Base-by-base conservation (phyloP, 2,329 filamentous ascomycete species). In the Xylaria sp. region DNA sequence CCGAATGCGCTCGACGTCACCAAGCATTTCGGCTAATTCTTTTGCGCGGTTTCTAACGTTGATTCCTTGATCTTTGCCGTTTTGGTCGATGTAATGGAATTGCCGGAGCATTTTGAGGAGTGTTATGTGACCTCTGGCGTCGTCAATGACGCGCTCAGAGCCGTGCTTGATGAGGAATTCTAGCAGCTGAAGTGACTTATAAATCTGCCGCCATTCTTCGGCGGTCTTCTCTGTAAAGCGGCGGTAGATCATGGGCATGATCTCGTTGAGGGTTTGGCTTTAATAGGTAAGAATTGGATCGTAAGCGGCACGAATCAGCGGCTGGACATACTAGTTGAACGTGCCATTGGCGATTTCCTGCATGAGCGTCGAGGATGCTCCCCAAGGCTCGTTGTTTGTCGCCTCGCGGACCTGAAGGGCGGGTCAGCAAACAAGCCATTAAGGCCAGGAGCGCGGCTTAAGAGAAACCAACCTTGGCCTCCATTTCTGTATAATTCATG, bases 191-290 rank as follows among this genome's bases (percentile, higher is more conserved):
- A 99, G 88, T 9, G 92, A 90, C 83, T 99, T 99, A 86, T 99
- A 99, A 75, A 99, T 99, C 78, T 99, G 95, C 70, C 95, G 88
- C 95, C 95, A 99, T 80, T 99, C 95, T 77, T 99, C 95, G 59
- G 95, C 94, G 7, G 93, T 86, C 83, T 99, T 99, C 77, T 99
- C 95, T 64, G 95, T 99, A 78, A 99, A 99, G 68, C 95, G 92
- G 74, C 96, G 95, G 83, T 99, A 99, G 75, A 99, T 97, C 92
- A 99, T 95, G 69, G 95, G 95, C 95, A 99, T 99, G 76, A 99
- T 98, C 79, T 99, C 95, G 78, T 98, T 98, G 60, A 99, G 88
- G 55, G 94, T 87, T 87, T 97, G 93, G 77, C 94, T 97, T 75
- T 33, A 17, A 45, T 43, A 6, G 17, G 49, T 66, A 57, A 67